Evolutionary conservation across 768 basidiomycete genomes (phyloP).

Genomic region (Pholiota microspora): DNA sequence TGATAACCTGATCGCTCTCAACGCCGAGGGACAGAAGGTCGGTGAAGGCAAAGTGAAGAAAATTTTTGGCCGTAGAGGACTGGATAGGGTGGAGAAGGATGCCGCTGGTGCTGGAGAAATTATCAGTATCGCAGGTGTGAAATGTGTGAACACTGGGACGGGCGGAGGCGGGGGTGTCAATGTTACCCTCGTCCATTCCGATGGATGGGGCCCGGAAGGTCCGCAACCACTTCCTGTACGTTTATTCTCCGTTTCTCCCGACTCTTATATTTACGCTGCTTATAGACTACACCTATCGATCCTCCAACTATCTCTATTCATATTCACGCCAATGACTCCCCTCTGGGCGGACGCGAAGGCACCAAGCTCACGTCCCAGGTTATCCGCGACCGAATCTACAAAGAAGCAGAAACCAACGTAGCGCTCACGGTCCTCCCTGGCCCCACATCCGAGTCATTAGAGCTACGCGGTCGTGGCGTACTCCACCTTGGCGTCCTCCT

Average conservation of each 20-base stretch:
- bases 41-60: slow-evolving; percentile 52
- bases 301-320: slow-evolving; percentile 49
- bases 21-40: slow-evolving; percentile 41
- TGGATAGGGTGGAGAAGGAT: slow-evolving; percentile 42
- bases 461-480: slow-evolving; percentile 47
- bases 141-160: slow-evolving; percentile 18
- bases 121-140: slow-evolving; percentile 46
- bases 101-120: slow-evolving; percentile 49
- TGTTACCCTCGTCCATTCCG: slow-evolving; percentile 40
- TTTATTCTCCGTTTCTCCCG: neutral
- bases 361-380: slow-evolving; percentile 48
- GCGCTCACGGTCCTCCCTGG: slow-evolving; percentile 48
- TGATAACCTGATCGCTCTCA: slow-evolving; percentile 38
- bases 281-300: slow-evolving; percentile 44
- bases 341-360: slow-evolving; percentile 44
- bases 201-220: slow-evolving; percentile 41
- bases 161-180: slow-evolving; percentile 40
- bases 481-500: slow-evolving; percentile 51
- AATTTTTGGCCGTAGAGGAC: slow-evolving; percentile 34
- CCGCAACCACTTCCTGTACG: slow-evolving; percentile 38
- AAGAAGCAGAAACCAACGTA: slow-evolving; percentile 52
- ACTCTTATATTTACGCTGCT: slow-evolving; percentile 10
- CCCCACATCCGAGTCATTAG: slow-evolving; percentile 47
- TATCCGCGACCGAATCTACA: slow-evolving; percentile 45
- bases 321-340: slow-evolving; percentile 46